These are phyloP conservation scores for Fraxinus pennsylvanica DNA, from an alignment of 257 asterid species.

Conservation along the genomic window DNA sequence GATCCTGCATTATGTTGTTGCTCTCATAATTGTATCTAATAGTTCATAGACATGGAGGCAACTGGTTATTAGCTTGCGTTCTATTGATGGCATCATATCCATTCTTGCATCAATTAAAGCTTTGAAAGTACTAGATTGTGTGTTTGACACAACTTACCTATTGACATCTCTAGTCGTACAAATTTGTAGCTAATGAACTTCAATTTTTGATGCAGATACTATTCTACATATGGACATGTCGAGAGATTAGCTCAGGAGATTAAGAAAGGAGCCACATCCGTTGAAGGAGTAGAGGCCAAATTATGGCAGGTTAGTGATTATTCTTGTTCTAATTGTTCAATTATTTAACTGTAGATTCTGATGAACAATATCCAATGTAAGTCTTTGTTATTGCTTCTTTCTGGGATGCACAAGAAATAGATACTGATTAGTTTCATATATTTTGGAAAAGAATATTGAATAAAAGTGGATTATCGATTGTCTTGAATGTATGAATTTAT, in stretches of 20 bases:
- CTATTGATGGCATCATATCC: not conserved
- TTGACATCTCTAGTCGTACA: not conserved
- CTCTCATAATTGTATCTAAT: not conserved
- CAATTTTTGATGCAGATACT: slow-evolving; percentile 38
- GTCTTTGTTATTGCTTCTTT: not conserved
- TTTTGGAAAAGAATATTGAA: too few relatives aligned
- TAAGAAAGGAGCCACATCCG: not conserved
- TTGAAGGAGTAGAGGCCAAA: slow-evolving; percentile 46
- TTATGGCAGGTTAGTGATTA: slow-evolving; percentile 61
- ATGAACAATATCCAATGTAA: not conserved
- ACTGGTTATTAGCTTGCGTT: not conserved
- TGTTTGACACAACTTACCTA: not conserved
- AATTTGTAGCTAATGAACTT: not conserved
- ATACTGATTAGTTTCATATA: not conserved
- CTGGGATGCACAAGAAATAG: not conserved
- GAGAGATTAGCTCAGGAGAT: not conserved
- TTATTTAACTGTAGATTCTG: not conserved
- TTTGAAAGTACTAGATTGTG: not conserved
- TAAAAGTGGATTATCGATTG: too few relatives aligned
- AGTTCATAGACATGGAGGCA: not conserved
- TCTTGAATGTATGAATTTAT: too few relatives aligned
- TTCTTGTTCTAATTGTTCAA: not conserved
- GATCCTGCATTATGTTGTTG: not conserved
- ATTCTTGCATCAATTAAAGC: not conserved
- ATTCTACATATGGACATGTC: slow-evolving; percentile 41